Conservation (phyloP, 768 basidiomycete species). For the Kwoniella sp. region DNA sequence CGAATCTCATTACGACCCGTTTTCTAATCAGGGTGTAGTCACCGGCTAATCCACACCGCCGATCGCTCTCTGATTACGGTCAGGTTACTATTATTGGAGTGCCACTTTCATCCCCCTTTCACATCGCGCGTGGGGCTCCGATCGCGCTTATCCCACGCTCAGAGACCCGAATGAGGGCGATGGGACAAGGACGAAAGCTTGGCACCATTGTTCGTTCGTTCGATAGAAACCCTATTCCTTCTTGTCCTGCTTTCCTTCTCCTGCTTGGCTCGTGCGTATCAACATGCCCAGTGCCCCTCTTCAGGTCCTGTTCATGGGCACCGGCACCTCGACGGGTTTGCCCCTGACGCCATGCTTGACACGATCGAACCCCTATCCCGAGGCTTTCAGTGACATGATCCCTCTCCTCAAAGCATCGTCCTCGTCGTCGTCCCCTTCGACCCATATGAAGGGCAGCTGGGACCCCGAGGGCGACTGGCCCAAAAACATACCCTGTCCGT, state of each 20-base stretch:
- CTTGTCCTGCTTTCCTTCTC: neutral
- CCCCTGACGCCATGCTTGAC: conserved; percentile 69
- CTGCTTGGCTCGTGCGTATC: neutral
- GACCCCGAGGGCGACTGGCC: conserved; percentile 32
- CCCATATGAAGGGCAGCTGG: conserved; percentile 23
- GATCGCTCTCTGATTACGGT: no score
- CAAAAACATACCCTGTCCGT: conserved; percentile 36
- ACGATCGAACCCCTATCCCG: conserved; percentile 49
- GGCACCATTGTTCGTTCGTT: no score
- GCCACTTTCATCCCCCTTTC: no score
- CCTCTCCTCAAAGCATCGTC: conserved; percentile 55
- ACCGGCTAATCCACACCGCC: no score
- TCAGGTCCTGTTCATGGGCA: conserved; percentile 77
- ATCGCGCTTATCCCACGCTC: no score
- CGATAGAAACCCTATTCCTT: no score
- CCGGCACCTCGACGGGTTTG: conserved; percentile 70
- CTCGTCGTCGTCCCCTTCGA: conserved; percentile 55
- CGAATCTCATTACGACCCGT: no score
- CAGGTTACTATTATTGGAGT: no score
- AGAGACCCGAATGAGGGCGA: no score
- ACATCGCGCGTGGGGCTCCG: no score
- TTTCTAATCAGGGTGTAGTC: no score
- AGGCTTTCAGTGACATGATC: conserved; percentile 16
- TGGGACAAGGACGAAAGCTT: no score
- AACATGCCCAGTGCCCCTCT: conserved; percentile 20